Evolutionary conservation across 108 stramenopile species (phyloP).

Genomic region (Nannochloropsis granulata): DNA sequence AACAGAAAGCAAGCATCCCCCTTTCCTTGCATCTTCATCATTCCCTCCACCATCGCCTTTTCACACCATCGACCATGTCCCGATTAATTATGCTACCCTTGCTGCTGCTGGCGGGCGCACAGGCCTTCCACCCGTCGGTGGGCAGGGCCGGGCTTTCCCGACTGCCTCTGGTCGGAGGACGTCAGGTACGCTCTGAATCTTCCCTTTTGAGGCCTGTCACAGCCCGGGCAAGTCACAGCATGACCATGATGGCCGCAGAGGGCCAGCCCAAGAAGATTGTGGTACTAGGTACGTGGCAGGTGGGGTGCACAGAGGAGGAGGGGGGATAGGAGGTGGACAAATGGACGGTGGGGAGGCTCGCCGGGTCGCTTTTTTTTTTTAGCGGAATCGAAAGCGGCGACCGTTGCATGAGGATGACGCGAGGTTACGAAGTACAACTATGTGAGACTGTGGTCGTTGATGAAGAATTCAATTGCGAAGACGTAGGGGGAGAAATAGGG

Average conservation of each 20-base stretch:
- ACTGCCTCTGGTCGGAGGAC: background rate
- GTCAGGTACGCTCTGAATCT: background rate
- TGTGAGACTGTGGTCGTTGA: no score
- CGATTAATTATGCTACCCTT: background rate
- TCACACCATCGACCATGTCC: background rate
- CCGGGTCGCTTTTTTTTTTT: constrained; percentile 40
- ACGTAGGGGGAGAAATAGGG: no score
- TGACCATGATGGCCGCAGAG: background rate
- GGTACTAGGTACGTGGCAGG: constrained; percentile 1
- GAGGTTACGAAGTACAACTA: no score
- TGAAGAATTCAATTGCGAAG: no score
- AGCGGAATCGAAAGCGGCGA: no score
- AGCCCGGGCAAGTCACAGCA: background rate
- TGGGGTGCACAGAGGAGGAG: background rate
- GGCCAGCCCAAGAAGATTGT: constrained; percentile 10
- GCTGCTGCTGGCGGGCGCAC: background rate
- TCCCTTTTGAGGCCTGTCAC: background rate
- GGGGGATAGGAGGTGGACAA: no score
- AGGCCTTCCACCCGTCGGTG: background rate
- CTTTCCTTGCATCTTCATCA: background rate
- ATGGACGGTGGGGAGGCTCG: background rate
- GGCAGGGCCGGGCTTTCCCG: background rate
- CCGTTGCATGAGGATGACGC: no score
- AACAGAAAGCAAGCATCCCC: background rate
- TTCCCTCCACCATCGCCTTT: background rate